Evolutionary conservation across 805 yeast species (phyloP), one percentile per base, ranked within the genome.

Genomic region (Yamadazyma paraphyllophila): DNA sequence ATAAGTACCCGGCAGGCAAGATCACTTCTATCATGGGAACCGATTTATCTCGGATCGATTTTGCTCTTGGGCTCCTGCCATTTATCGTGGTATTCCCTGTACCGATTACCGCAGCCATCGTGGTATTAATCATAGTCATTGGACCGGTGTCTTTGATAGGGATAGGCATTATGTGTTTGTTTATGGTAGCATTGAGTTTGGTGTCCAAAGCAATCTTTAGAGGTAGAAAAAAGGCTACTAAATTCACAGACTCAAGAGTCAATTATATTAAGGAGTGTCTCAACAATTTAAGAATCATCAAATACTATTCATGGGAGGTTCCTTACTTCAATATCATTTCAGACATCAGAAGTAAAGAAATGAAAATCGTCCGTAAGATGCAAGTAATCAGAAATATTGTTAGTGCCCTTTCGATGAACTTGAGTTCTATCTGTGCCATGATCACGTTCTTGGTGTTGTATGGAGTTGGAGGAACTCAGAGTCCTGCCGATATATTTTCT

Each of bases 291-390:
- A 87, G 86, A 58, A 76, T 83, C 61, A 87, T 91, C 63, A 91
- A 91, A 67, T 85, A 78, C 61, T 91, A 90, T 61, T 87, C 95
- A 0, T 91, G 97, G 97, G 97, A 91, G 65, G 71, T 71, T 26
- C 89, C 97, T 0, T 91, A 88, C 60, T 73, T 74, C 43, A 61
- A 73, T 5, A 67, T 75, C 42, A 75, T 91, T 30, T 59, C 78
- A 12, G 72, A 69, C 11, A 69, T 78, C 26, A 78, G 97, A 60
- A 54, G 58, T 0, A 57, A 67, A 15, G 97, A 90, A 65, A 82
- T 85, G 76, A 53, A 57, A 3, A 67, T 72, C 41, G 75, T 90
- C 47, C 73, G 81, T 50, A 71, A 66, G 45, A 77, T 88, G 71
- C 90, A 85, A 55, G 71, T 81, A 35, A 60, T 80, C 24, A 79